Evolutionary conservation across 208 protist genomes (phyloP).

Genomic region (Histomonas meleagridis): DNA sequence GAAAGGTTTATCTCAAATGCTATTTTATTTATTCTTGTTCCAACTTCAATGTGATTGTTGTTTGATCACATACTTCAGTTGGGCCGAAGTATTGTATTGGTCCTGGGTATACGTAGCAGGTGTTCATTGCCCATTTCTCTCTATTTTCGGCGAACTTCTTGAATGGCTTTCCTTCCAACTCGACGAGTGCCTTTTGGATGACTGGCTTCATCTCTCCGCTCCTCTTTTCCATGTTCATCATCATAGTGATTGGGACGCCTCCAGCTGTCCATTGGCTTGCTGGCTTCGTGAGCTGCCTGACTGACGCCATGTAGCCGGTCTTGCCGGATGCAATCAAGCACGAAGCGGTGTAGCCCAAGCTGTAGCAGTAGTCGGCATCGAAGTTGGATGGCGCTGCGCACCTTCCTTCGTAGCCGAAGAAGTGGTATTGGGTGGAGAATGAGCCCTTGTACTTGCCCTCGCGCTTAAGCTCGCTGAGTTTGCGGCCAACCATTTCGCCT

Average conservation of each 20-base stretch:
- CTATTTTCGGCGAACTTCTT: constrained; percentile 5
- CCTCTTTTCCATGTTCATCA: constrained; percentile 37
- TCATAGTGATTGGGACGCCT: constrained; percentile 49
- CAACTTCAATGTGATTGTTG: neutral
- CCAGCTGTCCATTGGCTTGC: constrained; percentile 46
- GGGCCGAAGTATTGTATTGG: neutral
- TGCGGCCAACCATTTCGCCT: constrained; percentile 37
- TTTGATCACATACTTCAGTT: neutral
- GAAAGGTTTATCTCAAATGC: no score
- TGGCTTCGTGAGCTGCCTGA: constrained; percentile 41
- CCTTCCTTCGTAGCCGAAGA: constrained; percentile 62
- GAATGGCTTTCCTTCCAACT: constrained; percentile 46
- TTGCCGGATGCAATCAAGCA: constrained; percentile 38
- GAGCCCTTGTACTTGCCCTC: constrained; percentile 40
- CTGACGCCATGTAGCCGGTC: constrained; percentile 53
- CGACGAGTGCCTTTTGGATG: constrained; percentile 51
- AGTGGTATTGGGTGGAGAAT: constrained; percentile 53
- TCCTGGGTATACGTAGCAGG: neutral
- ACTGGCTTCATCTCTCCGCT: constrained; percentile 36
- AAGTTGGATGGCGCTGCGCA: constrained; percentile 55
- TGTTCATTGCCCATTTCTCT: neutral
- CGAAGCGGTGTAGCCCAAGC: constrained; percentile 48
- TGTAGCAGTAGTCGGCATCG: constrained; percentile 58
- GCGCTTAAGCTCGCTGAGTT: constrained; percentile 33
- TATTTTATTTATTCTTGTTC: neutral